phyloP scores from a whole-genome alignment of 2,329 filamentous ascomycete genomes.

The Nemania bipapillata region DNA sequence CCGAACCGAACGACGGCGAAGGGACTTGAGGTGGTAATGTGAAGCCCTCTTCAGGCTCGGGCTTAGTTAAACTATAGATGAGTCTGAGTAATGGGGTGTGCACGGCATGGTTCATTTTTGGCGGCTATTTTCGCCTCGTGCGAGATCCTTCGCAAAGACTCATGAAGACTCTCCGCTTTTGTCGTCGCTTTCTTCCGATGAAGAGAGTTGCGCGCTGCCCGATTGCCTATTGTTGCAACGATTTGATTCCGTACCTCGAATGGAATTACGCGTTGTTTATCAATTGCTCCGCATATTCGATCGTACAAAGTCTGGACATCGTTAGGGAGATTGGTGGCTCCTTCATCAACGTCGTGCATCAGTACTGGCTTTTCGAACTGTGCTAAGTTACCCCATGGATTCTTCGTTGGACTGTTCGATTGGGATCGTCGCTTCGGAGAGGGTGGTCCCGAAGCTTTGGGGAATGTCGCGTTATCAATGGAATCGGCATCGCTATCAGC shows the following conservation, averaged over 20 bases:
- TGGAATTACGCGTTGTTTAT: no score
- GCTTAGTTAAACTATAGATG: not conserved
- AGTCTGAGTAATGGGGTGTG: conserved; percentile 1
- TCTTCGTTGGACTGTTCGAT: conserved; percentile 4
- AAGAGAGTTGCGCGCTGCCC: not conserved
- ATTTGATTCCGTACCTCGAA: no score
- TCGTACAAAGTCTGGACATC: not conserved
- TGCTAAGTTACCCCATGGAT: not conserved
- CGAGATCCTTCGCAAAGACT: not conserved
- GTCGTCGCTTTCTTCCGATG: not conserved
- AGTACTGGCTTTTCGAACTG: conserved; percentile 1
- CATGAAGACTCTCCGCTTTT: not conserved
- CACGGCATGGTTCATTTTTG: not conserved
- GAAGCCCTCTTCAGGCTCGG: not conserved
- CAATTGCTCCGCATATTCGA: not conserved
- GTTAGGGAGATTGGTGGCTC: not conserved
- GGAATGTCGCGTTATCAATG: not conserved
- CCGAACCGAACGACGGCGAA: not conserved
- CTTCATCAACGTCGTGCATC: not conserved
- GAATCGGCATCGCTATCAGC: not conserved
- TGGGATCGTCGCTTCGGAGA: conserved; percentile 1
- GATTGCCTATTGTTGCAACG: not conserved
- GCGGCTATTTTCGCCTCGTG: not conserved
- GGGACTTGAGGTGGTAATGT: no score
- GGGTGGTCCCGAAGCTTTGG: not conserved